A percentile compares a stretch with the other conserved stretches of the same genome.
These are phyloP conservation scores for Solanum ossicruentum DNA, from an alignment of 257 asterid species.

Conservation along the genomic window DNA sequence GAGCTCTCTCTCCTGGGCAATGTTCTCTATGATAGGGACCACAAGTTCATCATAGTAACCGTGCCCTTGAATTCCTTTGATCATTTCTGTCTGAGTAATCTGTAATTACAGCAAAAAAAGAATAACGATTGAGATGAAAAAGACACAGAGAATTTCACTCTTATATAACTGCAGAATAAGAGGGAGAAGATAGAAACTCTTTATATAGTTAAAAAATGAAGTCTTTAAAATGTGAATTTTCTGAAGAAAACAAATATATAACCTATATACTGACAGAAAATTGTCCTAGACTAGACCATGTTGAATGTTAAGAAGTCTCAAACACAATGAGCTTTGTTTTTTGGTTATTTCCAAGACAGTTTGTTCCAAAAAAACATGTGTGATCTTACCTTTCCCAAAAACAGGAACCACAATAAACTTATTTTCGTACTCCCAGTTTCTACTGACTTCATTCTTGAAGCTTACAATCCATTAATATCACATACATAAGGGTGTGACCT, in stretches of 20 bases:
- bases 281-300: neutral
- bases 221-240: neutral
- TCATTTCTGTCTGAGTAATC: slow-evolving; percentile 97
- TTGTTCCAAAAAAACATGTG: neutral
- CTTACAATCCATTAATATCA: neutral
- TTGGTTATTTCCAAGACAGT: neutral
- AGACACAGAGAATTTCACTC: neutral
- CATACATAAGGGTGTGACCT: too few relatives aligned
- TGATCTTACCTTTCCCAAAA: neutral
- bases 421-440: neutral
- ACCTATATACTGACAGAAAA: neutral
- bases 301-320: neutral
- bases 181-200: neutral
- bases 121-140: neutral
- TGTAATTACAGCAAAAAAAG: slow-evolving; percentile 8
- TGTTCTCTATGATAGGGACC: slow-evolving; percentile 80
- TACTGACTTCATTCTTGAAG: neutral
- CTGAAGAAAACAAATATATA: neutral
- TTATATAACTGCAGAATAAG: neutral
- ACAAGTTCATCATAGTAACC: slow-evolving; percentile 89
- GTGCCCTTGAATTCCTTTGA: slow-evolving; percentile 88
- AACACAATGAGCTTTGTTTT: neutral
- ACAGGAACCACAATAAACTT: neutral
- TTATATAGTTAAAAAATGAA: neutral
- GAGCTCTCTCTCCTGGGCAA: slow-evolving; percentile 92